Evolutionary conservation across 495 filamentous ascomycete genomes (phyloP).

Genomic region (Penicillium arizonense): DNA sequence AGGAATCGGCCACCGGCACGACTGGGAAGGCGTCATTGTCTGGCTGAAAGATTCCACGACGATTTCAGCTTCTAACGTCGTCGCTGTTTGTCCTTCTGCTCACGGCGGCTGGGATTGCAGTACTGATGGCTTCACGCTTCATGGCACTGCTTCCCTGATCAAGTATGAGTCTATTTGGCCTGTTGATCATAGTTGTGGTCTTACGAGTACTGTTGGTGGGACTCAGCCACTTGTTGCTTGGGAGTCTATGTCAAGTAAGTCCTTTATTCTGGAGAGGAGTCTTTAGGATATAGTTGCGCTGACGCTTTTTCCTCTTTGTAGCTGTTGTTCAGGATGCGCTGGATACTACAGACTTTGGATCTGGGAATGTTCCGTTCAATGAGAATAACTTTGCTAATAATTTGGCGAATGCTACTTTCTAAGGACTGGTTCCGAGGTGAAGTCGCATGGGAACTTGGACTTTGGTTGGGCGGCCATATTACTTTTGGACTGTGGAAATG

Average conservation of each 20-base stretch:
- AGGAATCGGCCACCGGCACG: conserved; percentile 48
- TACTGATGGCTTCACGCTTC: conserved; percentile 36
- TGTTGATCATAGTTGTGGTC: conserved; percentile 45
- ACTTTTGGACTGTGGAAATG: too few relatives aligned
- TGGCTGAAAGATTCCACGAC: conserved; percentile 38
- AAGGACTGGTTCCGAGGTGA: neutral
- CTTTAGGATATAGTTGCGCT: too few relatives aligned
- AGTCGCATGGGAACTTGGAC: too few relatives aligned
- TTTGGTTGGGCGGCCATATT: too few relatives aligned
- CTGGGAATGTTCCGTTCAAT: conserved; percentile 20
- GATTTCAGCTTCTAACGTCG: conserved; percentile 39
- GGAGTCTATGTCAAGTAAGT: conserved; percentile 42
- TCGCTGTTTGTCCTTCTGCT: conserved; percentile 50
- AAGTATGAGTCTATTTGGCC: conserved; percentile 50
- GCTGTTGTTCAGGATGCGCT: conserved; percentile 18
- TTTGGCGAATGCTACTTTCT: conserved; percentile 20
- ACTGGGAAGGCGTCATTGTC: conserved; percentile 53
- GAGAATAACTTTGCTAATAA: conserved; percentile 15
- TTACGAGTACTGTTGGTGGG: conserved; percentile 45
- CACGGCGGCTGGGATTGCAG: conserved; percentile 52
- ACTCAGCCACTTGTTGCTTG: conserved; percentile 54
- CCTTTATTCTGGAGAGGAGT: neutral
- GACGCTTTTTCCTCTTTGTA: neutral
- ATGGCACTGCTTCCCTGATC: conserved; percentile 41
- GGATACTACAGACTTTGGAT: conserved; percentile 23